Evolutionary conservation across 2,329 filamentous ascomycete species (phyloP), one percentile per base, ranked within the genome.

Genomic region (Fusarium haematococcum): DNA sequence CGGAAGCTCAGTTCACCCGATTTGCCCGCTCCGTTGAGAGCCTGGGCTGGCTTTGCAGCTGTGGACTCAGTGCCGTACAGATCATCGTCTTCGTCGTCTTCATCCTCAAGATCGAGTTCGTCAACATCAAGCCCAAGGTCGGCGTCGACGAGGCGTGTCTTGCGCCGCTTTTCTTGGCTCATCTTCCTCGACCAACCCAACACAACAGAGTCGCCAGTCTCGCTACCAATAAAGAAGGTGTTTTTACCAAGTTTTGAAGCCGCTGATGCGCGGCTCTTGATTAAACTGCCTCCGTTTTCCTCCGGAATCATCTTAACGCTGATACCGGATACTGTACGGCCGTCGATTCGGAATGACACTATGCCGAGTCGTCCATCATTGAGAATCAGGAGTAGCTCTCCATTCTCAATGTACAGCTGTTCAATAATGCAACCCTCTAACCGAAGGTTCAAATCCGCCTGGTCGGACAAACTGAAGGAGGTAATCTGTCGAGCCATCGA

Each of bases 311-410:
- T 83, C 72, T 90, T 91, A 63, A 99, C 84, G n/a, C 89, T 91
- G 70, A 99, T 87, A 2, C 95, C 95, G 30, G 95, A 97, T 2
- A 99, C 95, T 3, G 94, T 97, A 64, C 97, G 91, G 18, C 97
- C 97, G 80, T 98, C 95, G 70, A 98, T 90, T 64, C 91, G 92
- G 84, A 99, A 98, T 18, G 90, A 92, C 14, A 98, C 83, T 25
- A 97, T 88, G 11, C 91, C 91, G 57, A 98, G 86, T 23, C 89
- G 88, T 0, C 97, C 97, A 76, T 93, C 91, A 65, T 91, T 91
- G 30, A 97, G 87, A 8, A 97, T 89, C 37, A 99, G 86, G n/a
- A 99, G 86, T 70, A 98, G 88, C 79, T 98, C 95, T 2, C 95
- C 94, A 32, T 89, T 91, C 62, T 95, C 93, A 18, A 91, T 88